Conservation (phyloP, 345 rosid species). For the Cardiospermum halicacabum region DNA sequence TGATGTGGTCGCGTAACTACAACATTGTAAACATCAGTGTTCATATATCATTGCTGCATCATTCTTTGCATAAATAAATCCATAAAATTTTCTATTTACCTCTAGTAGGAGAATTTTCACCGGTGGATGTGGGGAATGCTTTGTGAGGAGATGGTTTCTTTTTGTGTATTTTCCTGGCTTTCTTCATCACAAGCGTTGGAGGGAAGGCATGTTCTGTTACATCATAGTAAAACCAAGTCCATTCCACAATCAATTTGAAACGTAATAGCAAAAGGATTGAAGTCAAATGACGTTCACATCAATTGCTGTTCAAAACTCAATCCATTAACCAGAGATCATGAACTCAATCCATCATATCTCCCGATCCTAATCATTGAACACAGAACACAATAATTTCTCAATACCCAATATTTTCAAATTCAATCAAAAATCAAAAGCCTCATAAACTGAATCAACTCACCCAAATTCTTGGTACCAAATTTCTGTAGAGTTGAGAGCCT, state of each 20-base stretch:
- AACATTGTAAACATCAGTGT: too few relatives aligned
- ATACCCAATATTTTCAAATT: constrained; percentile 19
- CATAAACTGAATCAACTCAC: too few relatives aligned
- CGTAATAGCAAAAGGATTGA: neutral
- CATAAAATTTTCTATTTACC: constrained; percentile 21
- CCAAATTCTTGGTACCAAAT: too few relatives aligned
- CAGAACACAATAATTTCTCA: neutral
- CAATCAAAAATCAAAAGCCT: constrained; percentile 5
- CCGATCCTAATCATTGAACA: neutral
- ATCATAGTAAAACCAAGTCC: constrained; percentile 11
- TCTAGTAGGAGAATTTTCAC: constrained; percentile 21
- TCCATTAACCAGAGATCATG: neutral
- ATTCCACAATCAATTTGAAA: constrained; percentile 11
- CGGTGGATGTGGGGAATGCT: constrained; percentile 18
- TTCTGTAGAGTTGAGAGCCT: too few relatives aligned
- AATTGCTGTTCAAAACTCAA: neutral
- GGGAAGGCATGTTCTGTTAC: constrained; percentile 27
- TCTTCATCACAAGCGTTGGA: too few relatives aligned
- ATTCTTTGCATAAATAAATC: too few relatives aligned
- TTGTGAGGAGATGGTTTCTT: constrained; percentile 15
- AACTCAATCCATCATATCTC: neutral
- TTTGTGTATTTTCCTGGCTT: constrained; percentile 26
- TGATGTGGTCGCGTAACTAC: constrained; percentile 31
- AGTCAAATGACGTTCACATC: neutral
- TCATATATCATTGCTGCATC: too few relatives aligned